phyloP scores from a whole-genome alignment of 768 basidiomycete species.

The Suillus americanus region DNA sequence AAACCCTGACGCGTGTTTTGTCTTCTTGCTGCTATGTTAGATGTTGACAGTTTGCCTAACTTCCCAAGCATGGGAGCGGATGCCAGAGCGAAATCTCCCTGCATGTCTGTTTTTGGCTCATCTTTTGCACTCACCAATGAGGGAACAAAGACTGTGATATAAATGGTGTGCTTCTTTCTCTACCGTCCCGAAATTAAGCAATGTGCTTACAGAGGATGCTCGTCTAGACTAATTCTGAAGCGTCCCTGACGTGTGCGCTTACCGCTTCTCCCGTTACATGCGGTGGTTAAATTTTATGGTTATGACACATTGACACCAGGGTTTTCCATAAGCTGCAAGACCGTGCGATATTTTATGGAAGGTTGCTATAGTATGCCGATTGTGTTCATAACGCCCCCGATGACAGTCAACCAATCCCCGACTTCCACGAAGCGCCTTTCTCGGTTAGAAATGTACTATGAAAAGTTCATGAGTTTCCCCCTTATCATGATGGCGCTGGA shows the following conservation, averaged over 20 bases:
- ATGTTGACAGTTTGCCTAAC: not conserved
- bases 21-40: not conserved
- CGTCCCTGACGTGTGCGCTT: not conserved
- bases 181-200: not conserved
- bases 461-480: not conserved
- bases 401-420: not conserved
- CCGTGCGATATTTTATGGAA: not conserved
- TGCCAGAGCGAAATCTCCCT: not conserved
- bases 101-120: not conserved
- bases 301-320: not conserved
- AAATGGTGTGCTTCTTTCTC: not conserved
- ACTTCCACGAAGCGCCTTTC: not conserved
- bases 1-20: not conserved
- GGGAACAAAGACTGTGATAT: not conserved
- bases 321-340: not conserved
- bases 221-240: not conserved
- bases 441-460: not conserved
- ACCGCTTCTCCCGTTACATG: not conserved
- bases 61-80: not conserved
- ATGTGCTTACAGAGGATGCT: constrained; percentile 2
- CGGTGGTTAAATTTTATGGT: not conserved
- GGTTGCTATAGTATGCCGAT: not conserved
- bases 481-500: not conserved
- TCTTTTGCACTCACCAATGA: not conserved
- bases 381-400: not conserved